phyloP scores from a whole-genome alignment of 495 filamentous ascomycete species.

The Hyaloscypha variabilis region DNA sequence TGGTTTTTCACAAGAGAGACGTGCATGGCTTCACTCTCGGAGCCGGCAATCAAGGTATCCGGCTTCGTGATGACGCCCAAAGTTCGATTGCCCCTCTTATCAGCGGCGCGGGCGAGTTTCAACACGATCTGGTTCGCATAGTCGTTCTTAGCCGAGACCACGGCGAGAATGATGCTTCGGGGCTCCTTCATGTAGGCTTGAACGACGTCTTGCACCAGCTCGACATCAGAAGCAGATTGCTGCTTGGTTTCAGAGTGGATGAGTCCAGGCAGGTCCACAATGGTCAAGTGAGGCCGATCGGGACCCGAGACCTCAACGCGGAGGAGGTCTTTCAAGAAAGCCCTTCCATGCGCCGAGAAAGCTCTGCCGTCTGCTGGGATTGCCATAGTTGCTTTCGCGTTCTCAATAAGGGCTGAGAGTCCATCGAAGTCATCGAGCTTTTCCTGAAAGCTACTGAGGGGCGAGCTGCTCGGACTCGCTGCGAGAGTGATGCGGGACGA shows the following conservation, averaged over 20 bases:
- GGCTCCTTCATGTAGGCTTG: conserved; percentile 48
- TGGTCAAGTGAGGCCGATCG: conserved; percentile 51
- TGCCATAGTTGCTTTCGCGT: conserved; percentile 47
- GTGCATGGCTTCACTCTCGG: conserved; percentile 42
- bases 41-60: conserved; percentile 42
- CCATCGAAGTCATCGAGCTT: conserved; percentile 38
- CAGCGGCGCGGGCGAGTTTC: conserved; percentile 40
- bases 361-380: conserved; percentile 39
- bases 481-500: conserved; percentile 39
- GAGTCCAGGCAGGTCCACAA: conserved; percentile 57
- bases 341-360: too few species aligned
- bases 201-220: conserved; percentile 46
- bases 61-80: conserved; percentile 56
- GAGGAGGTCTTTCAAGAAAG: conserved; percentile 51
- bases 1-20: conserved; percentile 47
- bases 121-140: conserved; percentile 52
- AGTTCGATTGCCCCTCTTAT: conserved; percentile 44
- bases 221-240: conserved; percentile 44
- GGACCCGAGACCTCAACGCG: conserved; percentile 55
- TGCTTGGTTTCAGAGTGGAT: conserved; percentile 49
- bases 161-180: conserved; percentile 52
- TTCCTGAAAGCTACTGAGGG: conserved; percentile 38
- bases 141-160: conserved; percentile 55
- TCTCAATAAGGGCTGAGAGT: conserved; percentile 44
- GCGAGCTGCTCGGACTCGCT: conserved; percentile 31